Base-by-base conservation (phyloP, 2,329 filamentous ascomycete species). In the Byssoonygena ceratinophila region DNA sequence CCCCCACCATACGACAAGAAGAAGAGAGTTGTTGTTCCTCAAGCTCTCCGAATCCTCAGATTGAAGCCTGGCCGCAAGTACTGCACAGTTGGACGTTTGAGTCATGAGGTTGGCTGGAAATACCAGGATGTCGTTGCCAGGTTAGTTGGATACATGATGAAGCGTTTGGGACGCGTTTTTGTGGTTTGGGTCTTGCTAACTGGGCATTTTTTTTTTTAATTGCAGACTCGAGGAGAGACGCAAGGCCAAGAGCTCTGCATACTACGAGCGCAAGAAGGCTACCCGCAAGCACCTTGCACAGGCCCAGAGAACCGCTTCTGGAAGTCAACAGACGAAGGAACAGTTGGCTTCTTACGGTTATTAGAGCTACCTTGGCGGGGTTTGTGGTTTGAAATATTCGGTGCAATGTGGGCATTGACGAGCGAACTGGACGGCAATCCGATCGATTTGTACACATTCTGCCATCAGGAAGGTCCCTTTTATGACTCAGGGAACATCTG, bases 211-310 rank as follows among this genome's bases (percentile, higher is more conserved):
- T 14, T 46, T 51, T 45, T 27, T 31, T 37, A 25, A 27, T 55
- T 55, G 64, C 68, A 97, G 92, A 77, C 83, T 98, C 71, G 92
- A 98, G 83, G 92, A 98, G 83, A 84, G 91, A 77, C 87, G 92
- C 81, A 98, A 98, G 83, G 91, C 94, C 76, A 98, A 97, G 88
- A 85, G 89, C 71, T 83, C 86, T 66, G 92, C 92, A 74, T 98
- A 96, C 86, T 97, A 97, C 83, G 90, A 94, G 82, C 89, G 90
- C 83, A 98, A 97, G 92, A 95, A 94, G 88, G 82, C 88, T 65
- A 86, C 86, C 66, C 82, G 85, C 73, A 87, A 85, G 81, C 87
- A 94, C 79, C 78, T 96, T 66, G 79, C 83, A 65, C 87, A 95
- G 72, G 90, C 91, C 67, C 85, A 94, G 84, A 91, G 91, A 85